Evolutionary conservation across 1,284 basidiomycete species (phyloP).

Genomic region (Microbotryum silenes-acaulis): DNA sequence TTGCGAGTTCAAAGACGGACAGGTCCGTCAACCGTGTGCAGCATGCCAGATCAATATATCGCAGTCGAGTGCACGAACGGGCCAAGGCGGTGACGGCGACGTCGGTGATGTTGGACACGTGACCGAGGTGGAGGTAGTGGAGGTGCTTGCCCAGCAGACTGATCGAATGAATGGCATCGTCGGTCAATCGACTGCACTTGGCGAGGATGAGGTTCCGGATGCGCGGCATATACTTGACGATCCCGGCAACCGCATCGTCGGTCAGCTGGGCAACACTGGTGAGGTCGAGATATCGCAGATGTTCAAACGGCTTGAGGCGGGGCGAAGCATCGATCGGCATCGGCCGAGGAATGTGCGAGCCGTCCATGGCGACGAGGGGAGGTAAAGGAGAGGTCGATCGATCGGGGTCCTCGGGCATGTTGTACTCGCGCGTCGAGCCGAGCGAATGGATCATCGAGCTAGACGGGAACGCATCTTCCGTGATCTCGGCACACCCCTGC

Average conservation of each 20-base stretch:
- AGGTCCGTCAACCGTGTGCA: conserved; percentile 84
- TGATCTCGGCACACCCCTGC: conserved; percentile 68
- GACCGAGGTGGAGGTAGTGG: conserved; percentile 92
- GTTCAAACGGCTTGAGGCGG: conserved; percentile 54
- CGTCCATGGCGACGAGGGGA: conserved; percentile 16
- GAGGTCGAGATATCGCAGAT: conserved; percentile 80
- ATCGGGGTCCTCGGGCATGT: conserved; percentile 1
- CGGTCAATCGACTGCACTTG: conserved; percentile 81
- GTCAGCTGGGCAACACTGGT: conserved; percentile 75
- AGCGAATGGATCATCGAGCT: not conserved
- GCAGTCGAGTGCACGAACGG: conserved; percentile 77
- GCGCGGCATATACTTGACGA: conserved; percentile 77
- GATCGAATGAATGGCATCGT: conserved; percentile 75
- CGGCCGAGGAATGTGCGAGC: conserved; percentile 9
- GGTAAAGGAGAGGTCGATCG: not conserved
- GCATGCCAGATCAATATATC: conserved; percentile 97
- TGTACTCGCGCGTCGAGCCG: conserved; percentile 13
- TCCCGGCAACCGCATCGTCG: conserved; percentile 83
- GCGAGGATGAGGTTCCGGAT: conserved; percentile 87
- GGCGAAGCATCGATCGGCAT: conserved; percentile 10
- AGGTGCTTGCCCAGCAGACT: conserved; percentile 81
- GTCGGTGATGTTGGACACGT: conserved; percentile 83
- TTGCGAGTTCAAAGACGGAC: conserved; percentile 83
- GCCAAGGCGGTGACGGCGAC: conserved; percentile 76
- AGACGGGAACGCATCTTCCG: conserved; percentile 74